A percentile compares a stretch with the other conserved stretches of the same genome.
Conservation (phyloP, 2,329 filamentous ascomycete species). For the Stylonectria norvegica region DNA sequence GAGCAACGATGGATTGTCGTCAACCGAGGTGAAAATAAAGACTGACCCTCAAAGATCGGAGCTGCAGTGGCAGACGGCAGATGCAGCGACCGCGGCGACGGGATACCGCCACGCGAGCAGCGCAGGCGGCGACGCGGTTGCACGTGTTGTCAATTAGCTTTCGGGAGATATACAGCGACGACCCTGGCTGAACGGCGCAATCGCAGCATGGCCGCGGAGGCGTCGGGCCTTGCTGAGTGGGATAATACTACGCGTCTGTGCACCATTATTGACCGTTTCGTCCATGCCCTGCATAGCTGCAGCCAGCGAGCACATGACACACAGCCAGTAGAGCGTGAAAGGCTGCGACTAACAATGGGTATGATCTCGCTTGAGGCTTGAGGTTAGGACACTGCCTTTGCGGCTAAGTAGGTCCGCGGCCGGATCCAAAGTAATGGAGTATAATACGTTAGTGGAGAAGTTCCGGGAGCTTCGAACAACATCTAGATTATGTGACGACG, state of each 20-base stretch:
- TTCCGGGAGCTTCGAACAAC: constrained; percentile 24
- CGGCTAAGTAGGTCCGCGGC: constrained; percentile 9
- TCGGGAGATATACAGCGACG: constrained; percentile 21
- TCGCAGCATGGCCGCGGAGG: constrained; percentile 31
- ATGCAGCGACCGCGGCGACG: too few relatives aligned
- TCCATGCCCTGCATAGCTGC: too few relatives aligned
- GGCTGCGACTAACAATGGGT: constrained; percentile 29
- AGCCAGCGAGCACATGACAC: too few relatives aligned
- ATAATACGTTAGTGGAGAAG: constrained; percentile 22
- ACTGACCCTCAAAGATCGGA: too few relatives aligned
- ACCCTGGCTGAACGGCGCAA: constrained; percentile 23
- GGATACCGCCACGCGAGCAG: too few relatives aligned
- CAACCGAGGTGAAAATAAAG: too few relatives aligned
- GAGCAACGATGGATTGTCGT: too few relatives aligned
- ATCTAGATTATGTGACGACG: too few relatives aligned
- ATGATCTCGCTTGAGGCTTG: constrained; percentile 22
- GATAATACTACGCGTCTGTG: too few relatives aligned
- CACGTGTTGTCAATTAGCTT: constrained; percentile 22
- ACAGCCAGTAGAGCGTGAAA: constrained; percentile 31
- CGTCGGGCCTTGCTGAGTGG: constrained; percentile 19
- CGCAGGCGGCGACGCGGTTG: too few relatives aligned
- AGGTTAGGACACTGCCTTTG: constrained; percentile 8
- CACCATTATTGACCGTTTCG: too few relatives aligned
- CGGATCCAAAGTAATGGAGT: constrained; percentile 17
- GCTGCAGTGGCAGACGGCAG: too few relatives aligned